Conservation (phyloP, 768 basidiomycete genomes). For the Mycena indigotica region DNA sequence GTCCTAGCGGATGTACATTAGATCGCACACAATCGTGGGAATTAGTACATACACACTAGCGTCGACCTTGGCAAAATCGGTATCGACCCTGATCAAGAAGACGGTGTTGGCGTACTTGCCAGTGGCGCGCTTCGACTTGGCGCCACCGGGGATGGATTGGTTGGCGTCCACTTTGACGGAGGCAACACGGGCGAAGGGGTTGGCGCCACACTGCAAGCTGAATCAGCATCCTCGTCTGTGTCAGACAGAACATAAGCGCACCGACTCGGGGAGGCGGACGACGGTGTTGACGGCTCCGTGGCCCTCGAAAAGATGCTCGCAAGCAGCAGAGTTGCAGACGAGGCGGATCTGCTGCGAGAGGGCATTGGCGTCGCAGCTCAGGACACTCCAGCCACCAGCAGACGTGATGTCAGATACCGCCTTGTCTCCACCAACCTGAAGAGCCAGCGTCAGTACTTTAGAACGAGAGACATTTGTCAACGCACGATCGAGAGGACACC, state of each 20-base stretch:
- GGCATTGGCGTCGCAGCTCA: constrained; percentile 10
- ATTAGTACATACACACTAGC: not conserved
- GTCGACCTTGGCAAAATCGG: constrained; percentile 9
- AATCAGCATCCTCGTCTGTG: not conserved
- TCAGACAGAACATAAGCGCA: not conserved
- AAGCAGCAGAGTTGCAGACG: constrained; percentile 13
- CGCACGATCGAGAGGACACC: not conserved
- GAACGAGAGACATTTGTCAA: no score
- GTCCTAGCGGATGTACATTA: constrained; percentile 4
- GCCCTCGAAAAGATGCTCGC: constrained; percentile 19
- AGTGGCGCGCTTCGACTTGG: not conserved
- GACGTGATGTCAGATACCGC: constrained; percentile 21
- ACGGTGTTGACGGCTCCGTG: constrained; percentile 19
- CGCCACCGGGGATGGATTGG: constrained; percentile 3
- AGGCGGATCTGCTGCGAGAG: constrained; percentile 21
- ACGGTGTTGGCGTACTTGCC: constrained; percentile 18
- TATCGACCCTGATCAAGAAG: constrained; percentile 15
- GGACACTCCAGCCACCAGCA: constrained; percentile 23
- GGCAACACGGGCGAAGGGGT: constrained; percentile 16
- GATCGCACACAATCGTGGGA: not conserved
- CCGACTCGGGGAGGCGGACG: constrained; percentile 12
- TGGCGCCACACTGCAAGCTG: constrained; percentile 8
- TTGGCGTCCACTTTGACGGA: constrained; percentile 5
- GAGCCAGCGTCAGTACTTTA: not conserved
- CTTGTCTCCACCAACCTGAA: constrained; percentile 11